These are phyloP conservation scores for Zanthoxylum bungeanum DNA, from an alignment of 345 rosid species.

Conservation along the genomic window DNA sequence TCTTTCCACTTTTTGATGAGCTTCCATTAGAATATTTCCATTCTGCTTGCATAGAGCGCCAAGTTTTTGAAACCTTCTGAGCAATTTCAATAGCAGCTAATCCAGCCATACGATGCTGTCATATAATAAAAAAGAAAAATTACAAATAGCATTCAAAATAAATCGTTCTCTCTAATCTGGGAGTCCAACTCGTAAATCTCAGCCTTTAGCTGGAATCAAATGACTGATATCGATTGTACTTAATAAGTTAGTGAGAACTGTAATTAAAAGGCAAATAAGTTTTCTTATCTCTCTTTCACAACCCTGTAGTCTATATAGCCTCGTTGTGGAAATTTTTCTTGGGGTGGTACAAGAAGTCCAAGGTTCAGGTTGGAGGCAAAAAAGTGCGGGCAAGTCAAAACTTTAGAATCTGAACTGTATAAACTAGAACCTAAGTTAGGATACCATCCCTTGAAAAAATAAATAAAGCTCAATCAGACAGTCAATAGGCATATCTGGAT, in stretches of 20 bases:
- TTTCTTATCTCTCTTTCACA: background rate
- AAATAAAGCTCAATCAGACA: background rate
- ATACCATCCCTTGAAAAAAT: background rate
- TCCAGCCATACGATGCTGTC: slow-evolving; percentile 98
- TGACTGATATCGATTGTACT: background rate
- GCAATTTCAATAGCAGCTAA: slow-evolving; percentile 89
- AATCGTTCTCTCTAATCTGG: background rate
- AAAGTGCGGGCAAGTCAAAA: too few species aligned
- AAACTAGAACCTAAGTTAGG: background rate
- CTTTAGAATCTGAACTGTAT: background rate
- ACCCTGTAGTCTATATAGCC: too few species aligned
- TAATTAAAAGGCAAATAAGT: background rate
- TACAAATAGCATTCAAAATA: slow-evolving; percentile 1
- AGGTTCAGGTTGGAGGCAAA: too few species aligned
- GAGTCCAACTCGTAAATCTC: background rate
- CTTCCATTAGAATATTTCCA: slow-evolving; percentile 65
- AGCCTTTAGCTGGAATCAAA: background rate
- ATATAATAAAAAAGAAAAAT: slow-evolving; percentile 28
- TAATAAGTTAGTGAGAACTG: background rate
- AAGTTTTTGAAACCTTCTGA: slow-evolving; percentile 83
- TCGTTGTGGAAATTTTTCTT: too few species aligned
- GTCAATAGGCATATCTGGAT: background rate
- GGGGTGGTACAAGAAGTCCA: too few species aligned
- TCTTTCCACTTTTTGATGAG: slow-evolving; percentile 60
- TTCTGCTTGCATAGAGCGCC: slow-evolving; percentile 79